Base-by-base conservation (phyloP, 371 early-diverging fungal genomes). In the Syncephalastrum monosporum region DNA sequence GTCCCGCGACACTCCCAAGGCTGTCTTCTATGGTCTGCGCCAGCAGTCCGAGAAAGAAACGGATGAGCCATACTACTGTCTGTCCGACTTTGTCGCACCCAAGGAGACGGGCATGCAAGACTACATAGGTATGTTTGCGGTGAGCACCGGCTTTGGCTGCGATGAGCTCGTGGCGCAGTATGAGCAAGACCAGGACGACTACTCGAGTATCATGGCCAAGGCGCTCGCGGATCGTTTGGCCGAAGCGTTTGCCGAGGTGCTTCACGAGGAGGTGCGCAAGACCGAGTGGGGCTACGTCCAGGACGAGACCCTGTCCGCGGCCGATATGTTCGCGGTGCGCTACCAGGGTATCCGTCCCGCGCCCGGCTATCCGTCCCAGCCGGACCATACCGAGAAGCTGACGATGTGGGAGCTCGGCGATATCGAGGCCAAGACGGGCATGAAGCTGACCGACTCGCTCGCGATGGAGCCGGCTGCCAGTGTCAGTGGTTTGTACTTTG, bases 291-390 rank as follows among this genome's bases (percentile, higher is more conserved):
- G 93, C 21, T 95, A 93, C 77, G 82, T 89, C 5, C 72, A 82
- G 5, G 78, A 89, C 12, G 94, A 95, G 73, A 69, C 69, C 1
- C 75, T 94, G 56, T 71, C 82, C n/a, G 75, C 90, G 25, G 84
- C 84, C 47, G 92, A 91, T 33, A 63, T 94, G 79, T 81, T 94
- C 71, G 82, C 89, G 61, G 85, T 95, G 61, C 92, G 92, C 66
- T 95, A 95, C 68, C 88, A 89, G 67, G 96, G 95, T 51, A 95
- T 95, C 60, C 88, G 95, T 19, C 95, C 95, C 16, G 96, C 96
- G 0, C 94, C 94, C 3, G 96, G 92, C 29, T 92, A 92, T 56
- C 92, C 92, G 41, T 87, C 86, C 25, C 92, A 92, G 60, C 91
- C 91, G 5, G 95, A 95, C 60, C 95, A 94, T 67, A 89, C 93